Percentiles rank a stretch among this genome's conserved stretches.
phyloP scores from a whole-genome alignment of 164 flowering plant genomes.

The Litsea cubeba region DNA sequence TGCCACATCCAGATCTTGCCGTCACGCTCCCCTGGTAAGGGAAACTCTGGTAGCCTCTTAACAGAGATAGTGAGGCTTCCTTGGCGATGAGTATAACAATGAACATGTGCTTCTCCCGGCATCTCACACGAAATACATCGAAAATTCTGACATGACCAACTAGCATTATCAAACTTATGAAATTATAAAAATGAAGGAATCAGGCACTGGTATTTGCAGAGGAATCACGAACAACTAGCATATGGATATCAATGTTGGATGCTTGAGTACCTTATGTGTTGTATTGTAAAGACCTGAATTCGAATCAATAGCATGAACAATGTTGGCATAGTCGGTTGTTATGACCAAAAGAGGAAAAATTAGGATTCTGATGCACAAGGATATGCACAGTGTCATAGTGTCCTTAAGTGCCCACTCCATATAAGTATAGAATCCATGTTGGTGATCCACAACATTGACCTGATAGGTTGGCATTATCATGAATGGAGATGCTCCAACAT shows the following conservation, averaged over 20 bases:
- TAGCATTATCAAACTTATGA: neutral
- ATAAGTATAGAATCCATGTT: no score
- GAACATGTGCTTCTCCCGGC: conserved; percentile 98
- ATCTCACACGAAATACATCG: conserved; percentile 78
- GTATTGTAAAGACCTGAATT: neutral
- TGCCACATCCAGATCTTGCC: conserved; percentile 99
- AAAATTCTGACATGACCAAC: conserved; percentile 46
- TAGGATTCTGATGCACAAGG: neutral
- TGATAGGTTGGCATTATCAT: no score
- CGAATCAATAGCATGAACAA: neutral
- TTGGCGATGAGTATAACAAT: conserved; percentile 93
- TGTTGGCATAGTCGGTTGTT: neutral
- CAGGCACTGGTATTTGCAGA: neutral
- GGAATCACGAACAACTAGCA: neutral
- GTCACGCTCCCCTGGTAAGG: conserved; percentile 79
- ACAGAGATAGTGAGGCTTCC: conserved; percentile 97
- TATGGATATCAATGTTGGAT: neutral
- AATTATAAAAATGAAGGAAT: neutral
- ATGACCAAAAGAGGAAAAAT: neutral
- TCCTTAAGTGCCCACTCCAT: neutral
- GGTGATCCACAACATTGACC: no score
- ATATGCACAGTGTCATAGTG: neutral
- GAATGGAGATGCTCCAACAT: neutral
- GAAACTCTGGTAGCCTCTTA: conserved; percentile 62
- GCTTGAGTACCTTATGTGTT: neutral